phyloP scores from a whole-genome alignment of 306 rosid genomes.

The Leucaena leucocephala region DNA sequence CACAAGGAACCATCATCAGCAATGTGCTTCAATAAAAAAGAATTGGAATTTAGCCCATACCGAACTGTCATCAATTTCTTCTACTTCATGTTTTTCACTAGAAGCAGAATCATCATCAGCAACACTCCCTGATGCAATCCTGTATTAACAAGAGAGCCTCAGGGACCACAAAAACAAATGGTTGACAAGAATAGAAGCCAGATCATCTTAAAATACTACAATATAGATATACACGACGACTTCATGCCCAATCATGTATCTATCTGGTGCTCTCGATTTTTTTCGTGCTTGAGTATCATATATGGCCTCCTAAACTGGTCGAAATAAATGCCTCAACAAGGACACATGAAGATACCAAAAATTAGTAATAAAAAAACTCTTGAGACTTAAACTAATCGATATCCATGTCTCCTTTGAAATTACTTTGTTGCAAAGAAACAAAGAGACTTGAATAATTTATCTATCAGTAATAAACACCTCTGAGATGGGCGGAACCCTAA shows the following conservation, averaged over 20 bases:
- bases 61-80: constrained; percentile 76
- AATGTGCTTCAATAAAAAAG: constrained; percentile 2
- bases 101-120: constrained; percentile 64
- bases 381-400: background rate
- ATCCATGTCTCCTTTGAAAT: constrained; percentile 22
- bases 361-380: background rate
- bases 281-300: constrained; percentile 25
- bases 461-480: constrained; percentile 55
- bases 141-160: constrained; percentile 43
- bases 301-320: constrained; percentile 10
- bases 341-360: constrained; percentile 35
- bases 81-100: constrained; percentile 54
- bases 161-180: background rate
- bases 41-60: constrained; percentile 52
- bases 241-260: constrained; percentile 23
- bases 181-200: background rate
- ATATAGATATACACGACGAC: background rate
- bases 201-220: background rate
- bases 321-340: constrained; percentile 13
- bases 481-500: constrained; percentile 77
- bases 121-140: constrained; percentile 72
- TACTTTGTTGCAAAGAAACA: constrained; percentile 24
- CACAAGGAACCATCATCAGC: constrained; percentile 4
- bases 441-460: constrained; percentile 14
- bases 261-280: constrained; percentile 23